Evolutionary conservation across 2,329 filamentous ascomycete genomes (phyloP), one percentile per base, ranked within the genome.

Genomic region (Penicillium sp.): DNA sequence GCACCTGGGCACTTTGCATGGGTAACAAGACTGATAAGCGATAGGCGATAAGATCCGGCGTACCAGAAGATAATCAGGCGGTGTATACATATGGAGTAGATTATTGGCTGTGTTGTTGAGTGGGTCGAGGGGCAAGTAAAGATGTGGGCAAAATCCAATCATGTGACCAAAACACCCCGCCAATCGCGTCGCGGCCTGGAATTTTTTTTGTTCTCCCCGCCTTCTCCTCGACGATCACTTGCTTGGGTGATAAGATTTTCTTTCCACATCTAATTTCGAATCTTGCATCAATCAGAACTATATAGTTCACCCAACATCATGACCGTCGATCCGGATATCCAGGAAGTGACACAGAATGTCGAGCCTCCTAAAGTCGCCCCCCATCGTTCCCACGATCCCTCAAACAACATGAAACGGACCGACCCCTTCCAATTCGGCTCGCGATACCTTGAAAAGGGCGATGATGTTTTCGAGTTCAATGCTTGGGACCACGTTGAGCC

Each of bases 401-500:
- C 75, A 52, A 83, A 84, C 68, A 93, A 89, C 68, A 76, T 85
- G 72, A 97, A 97, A 74, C 81, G 88, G 61, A 87, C 75, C 65
- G 89, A 96, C 65, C 93, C 93, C 17, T 98, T 97, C 70, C 85
- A 94, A 70, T 98, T 98, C 69, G 93, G 93, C 53, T 93, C 87
- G 42, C 87, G 91, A 52, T 87, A 80, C 63, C 81, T 98, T 45
- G 82, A 86, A 62, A 78, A 91, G 68, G 81, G 83, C 64, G 90
- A 95, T 72, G 79, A 97, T 67, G 87, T 95, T 63, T 98, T 91
- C 72, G 86, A 94, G 69, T 95, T 93, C 80, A 98, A 98, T 70
- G 93, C 93, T 33, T 98, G 93, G 93, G 93, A 98, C 68, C 91
- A 98, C 68, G 93, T 97, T 66, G 85, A 91, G 71, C 89, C 89